Percentiles rank a stretch among this genome's conserved stretches.
Conservation (phyloP, 176 grass and related monocot genomes). For the Neostapfia colusana region DNA sequence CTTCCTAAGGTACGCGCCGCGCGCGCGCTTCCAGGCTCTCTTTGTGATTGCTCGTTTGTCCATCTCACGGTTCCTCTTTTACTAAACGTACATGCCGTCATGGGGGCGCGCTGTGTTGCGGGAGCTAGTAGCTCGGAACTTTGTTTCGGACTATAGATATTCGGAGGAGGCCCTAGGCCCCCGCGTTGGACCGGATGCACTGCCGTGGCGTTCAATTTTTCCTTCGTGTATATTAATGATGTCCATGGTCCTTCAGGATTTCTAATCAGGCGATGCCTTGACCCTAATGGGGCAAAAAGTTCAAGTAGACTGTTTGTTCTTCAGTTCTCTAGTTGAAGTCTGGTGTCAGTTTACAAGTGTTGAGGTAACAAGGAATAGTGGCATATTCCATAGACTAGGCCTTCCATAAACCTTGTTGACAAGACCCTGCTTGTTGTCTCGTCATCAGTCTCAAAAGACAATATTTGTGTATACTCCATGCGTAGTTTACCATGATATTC, state of each 20-base stretch:
- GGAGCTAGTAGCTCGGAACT: not conserved
- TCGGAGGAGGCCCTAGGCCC: too few species aligned
- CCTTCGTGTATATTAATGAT: too few species aligned
- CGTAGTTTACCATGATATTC: too few species aligned
- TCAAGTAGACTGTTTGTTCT: not conserved
- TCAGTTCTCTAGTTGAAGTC: not conserved
- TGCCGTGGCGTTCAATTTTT: too few species aligned
- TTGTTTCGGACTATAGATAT: not conserved
- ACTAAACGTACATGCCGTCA: too few species aligned
- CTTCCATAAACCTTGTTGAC: not conserved
- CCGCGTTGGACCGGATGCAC: too few species aligned
- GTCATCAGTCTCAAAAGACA: not conserved
- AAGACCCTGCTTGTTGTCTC: conserved; percentile 9
- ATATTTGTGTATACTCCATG: not conserved
- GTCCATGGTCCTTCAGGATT: too few species aligned
- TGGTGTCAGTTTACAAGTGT: not conserved
- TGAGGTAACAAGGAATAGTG: not conserved
- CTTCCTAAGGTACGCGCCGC: conserved; percentile 45
- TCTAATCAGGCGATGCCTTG: not conserved
- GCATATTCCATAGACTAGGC: not conserved
- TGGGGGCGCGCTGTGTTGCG: not conserved
- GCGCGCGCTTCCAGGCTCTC: not conserved
- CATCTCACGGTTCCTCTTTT: too few species aligned
- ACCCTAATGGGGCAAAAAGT: not conserved
- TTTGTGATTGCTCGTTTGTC: not conserved